These are phyloP conservation scores for Bryoerythrophyllum caledonicum DNA, from an alignment of 225 moss, liverwort and hornwort genomes.

Conservation along the genomic window DNA sequence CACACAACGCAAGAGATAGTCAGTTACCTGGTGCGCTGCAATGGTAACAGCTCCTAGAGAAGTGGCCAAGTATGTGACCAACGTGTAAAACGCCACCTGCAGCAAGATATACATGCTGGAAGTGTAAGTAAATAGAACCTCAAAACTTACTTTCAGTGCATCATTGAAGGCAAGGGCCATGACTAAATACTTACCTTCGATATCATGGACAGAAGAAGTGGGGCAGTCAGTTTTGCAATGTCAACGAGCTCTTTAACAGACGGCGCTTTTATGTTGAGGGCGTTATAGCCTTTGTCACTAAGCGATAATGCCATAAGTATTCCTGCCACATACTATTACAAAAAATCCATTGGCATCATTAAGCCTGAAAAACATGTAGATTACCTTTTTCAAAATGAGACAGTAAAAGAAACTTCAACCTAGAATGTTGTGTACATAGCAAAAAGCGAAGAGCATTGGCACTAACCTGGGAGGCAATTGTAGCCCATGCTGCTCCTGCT, in stretches of 20 bases:
- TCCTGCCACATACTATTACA: slow-evolving; percentile 74
- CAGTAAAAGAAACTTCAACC: neutral
- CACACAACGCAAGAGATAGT: neutral
- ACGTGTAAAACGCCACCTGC: slow-evolving; percentile 82
- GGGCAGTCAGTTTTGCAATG: slow-evolving; percentile 75
- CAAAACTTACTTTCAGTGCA: neutral
- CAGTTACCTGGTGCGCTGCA: slow-evolving; percentile 74
- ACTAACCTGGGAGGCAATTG: slow-evolving; percentile 75
- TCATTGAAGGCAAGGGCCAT: neutral
- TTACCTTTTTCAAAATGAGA: neutral
- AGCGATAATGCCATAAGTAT: slow-evolving; percentile 74
- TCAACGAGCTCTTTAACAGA: slow-evolving; percentile 59
- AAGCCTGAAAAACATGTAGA: neutral
- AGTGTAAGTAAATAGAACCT: neutral
- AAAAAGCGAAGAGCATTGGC: neutral
- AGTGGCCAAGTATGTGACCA: slow-evolving; percentile 86
- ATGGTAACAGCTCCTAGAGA: slow-evolving; percentile 78
- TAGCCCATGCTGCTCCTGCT: slow-evolving; percentile 94
- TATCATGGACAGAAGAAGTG: slow-evolving; percentile 86
- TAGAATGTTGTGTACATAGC: neutral
- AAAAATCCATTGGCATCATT: slow-evolving; percentile 2
- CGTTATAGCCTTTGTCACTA: slow-evolving; percentile 70
- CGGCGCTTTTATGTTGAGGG: slow-evolving; percentile 64
- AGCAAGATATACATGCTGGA: neutral
- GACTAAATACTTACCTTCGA: slow-evolving; percentile 64